A percentile compares a stretch with the other conserved stretches of the same genome.
Conservation (phyloP, 176 grass and related monocot species). For the Ensete glaucum region DNA sequence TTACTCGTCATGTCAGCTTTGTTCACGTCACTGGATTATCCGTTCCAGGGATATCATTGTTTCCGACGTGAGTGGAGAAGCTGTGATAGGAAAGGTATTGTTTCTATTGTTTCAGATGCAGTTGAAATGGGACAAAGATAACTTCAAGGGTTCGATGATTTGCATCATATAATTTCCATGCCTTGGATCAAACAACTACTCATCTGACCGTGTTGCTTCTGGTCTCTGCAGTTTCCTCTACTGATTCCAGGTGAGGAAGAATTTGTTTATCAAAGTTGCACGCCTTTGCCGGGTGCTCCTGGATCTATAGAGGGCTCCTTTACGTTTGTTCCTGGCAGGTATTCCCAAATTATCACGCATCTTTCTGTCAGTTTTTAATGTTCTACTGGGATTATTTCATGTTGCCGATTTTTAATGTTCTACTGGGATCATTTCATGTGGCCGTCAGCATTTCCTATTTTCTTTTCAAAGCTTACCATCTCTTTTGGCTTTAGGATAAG, state of each 20-base stretch:
- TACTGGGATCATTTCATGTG: background rate
- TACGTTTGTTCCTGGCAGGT: conserved; percentile 88
- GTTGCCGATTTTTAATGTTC: background rate
- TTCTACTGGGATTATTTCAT: background rate
- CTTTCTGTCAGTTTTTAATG: background rate
- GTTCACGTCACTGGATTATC: conserved; percentile 71
- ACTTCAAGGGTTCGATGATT: background rate
- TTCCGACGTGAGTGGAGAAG: conserved; percentile 48
- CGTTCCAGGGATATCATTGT: conserved; percentile 32
- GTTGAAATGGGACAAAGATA: background rate
- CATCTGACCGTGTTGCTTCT: conserved; percentile 4
- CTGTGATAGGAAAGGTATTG: conserved; percentile 76
- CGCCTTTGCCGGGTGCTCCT: conserved; percentile 24
- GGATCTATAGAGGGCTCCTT: conserved; percentile 87
- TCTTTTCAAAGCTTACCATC: background rate
- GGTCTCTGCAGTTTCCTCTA: conserved; percentile 59
- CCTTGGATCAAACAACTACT: background rate
- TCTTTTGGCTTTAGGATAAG: conserved; percentile 36
- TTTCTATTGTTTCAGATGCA: background rate
- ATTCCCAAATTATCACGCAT: background rate
- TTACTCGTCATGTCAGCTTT: conserved; percentile 70
- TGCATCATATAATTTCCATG: background rate
- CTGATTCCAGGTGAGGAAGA: conserved; percentile 54
- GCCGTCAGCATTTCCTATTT: background rate
- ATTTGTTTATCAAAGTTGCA: conserved; percentile 89